A percentile compares a stretch with the other conserved stretches of the same genome.
Conservation (phyloP, 1,284 basidiomycete species). For the Tylopilus sp. region DNA sequence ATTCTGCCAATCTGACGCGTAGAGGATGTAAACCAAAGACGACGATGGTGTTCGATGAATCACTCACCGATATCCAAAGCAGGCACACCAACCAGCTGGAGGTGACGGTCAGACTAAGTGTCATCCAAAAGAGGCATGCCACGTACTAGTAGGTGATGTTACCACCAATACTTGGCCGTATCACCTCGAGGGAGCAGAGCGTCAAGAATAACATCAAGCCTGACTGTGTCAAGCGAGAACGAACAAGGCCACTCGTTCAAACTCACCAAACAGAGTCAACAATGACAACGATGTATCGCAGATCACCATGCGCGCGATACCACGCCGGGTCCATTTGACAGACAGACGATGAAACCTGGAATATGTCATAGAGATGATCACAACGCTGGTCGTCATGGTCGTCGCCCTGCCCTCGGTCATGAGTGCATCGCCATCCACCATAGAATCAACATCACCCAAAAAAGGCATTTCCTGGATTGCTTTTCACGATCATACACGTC, state of each 20-base stretch:
- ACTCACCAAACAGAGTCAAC: slow-evolving; percentile 11
- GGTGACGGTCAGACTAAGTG: slow-evolving; percentile 1
- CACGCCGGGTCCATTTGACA: slow-evolving; percentile 1
- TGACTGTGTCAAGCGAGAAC: slow-evolving; percentile 7
- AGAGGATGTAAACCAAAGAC: no score
- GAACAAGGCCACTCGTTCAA: no score
- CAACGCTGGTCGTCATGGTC: slow-evolving; percentile 13
- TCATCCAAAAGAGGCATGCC: no score
- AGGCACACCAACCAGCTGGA: slow-evolving; percentile 21
- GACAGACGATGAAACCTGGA: slow-evolving; percentile 19
- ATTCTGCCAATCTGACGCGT: slow-evolving; percentile 22
- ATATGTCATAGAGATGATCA: slow-evolving; percentile 21
- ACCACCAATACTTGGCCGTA: slow-evolving; percentile 10
- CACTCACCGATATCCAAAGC: slow-evolving; percentile 24
- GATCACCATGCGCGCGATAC: slow-evolving; percentile 10
- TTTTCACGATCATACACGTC: slow-evolving; percentile 18
- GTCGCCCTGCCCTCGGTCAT: slow-evolving; percentile 11
- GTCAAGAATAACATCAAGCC: slow-evolving; percentile 24
- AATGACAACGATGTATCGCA: slow-evolving; percentile 15
- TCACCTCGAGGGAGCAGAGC: slow-evolving; percentile 15
- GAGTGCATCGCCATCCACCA: no score
- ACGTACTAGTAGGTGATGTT: slow-evolving; percentile 24
- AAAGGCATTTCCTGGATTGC: slow-evolving; percentile 16
- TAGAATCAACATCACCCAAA: no score
- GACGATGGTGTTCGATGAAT: no score